A percentile compares a stretch with the other conserved stretches of the same genome.
Conservation (phyloP, 192 early-diverging fungal species). For the Chytriomyces hyalinus region DNA sequence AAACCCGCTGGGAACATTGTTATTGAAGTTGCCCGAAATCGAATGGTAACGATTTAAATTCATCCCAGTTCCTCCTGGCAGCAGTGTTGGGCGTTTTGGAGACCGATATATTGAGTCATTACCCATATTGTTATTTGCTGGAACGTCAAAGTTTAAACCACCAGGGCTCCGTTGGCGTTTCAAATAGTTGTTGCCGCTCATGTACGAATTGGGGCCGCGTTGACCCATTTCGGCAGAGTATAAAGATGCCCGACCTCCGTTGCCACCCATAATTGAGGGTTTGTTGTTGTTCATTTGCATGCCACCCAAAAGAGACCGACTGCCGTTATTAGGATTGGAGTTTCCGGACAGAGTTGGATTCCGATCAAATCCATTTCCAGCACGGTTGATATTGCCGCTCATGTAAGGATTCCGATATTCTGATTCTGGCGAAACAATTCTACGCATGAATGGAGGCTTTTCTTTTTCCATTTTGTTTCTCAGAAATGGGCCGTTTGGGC, state of each 20-base stretch:
- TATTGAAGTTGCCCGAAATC: too few relatives aligned
- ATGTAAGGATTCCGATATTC: neutral
- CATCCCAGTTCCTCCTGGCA: neutral
- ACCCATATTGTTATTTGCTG: too few relatives aligned
- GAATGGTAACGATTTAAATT: too few relatives aligned
- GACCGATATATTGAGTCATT: neutral
- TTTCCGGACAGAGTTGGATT: too few relatives aligned
- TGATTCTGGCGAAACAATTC: neutral
- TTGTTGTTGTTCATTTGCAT: neutral
- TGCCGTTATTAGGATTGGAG: neutral
- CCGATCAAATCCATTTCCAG: neutral
- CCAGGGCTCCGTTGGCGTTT: neutral
- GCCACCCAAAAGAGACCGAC: neutral
- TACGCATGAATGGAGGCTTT: neutral
- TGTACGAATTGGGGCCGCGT: neutral
- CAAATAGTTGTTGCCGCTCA: neutral
- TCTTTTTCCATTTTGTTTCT: neutral
- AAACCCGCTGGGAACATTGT: too few relatives aligned
- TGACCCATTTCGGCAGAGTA: neutral
- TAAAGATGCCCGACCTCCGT: neutral
- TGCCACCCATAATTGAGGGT: neutral
- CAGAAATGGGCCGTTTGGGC: neutral
- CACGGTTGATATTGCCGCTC: neutral
- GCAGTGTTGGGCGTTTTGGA: neutral
- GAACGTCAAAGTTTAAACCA: neutral